Base-by-base conservation (phyloP, 257 asterid genomes). In the Scutellaria baicalensis region DNA sequence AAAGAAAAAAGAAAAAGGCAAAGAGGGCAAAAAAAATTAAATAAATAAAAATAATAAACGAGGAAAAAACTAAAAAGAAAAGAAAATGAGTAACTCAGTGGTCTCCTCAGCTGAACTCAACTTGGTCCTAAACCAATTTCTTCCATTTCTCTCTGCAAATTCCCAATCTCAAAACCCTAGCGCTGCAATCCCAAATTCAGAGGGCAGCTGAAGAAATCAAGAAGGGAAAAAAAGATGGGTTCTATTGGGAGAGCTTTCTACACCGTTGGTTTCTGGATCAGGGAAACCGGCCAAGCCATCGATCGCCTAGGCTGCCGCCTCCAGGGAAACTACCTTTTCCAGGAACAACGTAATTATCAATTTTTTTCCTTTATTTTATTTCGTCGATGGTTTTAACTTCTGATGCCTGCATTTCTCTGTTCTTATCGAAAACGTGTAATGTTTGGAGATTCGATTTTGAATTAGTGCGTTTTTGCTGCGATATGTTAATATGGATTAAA, bases 261-360 rank as follows among this genome's bases (percentile, higher is more conserved):
- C 90, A 74, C 93, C 64, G 86, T 93, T 44, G 99, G 99, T 70
- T 87, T 93, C 84, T 91, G 96, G 96, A 82, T 93, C 89, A 86
- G 96, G 40, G 99, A 93, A 75, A 89, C 96, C 44, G 99, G 99
- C 69, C 97, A 93, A 84, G 97, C 99, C 73, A 82, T 93, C 68
- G 97, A 93, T 87, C 97, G 99, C 73, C 92, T 93, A 50, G 99
- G 99, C 78, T 91, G 83, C 71, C 97, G 99, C 68, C 89, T 93
- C 73, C 99, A 89, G 79, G 97, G 99, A 14, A 89, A 76, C 81
- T 82, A 87, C 79, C 80, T 76, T 65, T 91, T 93, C 85, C 94
- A 89, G 27, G 95, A 93, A 77, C 93, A 89, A 10, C 72, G 99
- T 91, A 83, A 77, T 52, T n/a, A 13, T 38, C 33, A 27, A 27